Conservation (phyloP, 345 rosid genomes). For the Hibiscus syriacus region DNA sequence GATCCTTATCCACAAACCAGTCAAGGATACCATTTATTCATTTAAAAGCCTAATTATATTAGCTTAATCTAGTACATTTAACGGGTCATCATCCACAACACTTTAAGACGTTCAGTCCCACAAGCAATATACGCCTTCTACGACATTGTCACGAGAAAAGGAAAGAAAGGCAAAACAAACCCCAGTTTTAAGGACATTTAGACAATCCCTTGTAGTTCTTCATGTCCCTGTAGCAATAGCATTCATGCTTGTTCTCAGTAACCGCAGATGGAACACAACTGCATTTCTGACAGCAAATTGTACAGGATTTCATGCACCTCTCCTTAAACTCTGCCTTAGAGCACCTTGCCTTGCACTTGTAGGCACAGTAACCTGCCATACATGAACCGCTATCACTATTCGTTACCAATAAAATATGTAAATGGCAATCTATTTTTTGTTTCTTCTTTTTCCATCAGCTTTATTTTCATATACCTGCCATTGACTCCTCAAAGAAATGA, state of each 20-base stretch:
- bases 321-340: too few species aligned
- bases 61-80: not conserved
- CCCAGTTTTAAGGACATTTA: conserved; percentile 44
- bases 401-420: not conserved
- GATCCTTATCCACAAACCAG: too few species aligned
- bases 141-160: not conserved
- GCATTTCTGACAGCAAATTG: too few species aligned
- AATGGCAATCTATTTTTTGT: too few species aligned
- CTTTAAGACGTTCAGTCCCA: not conserved
- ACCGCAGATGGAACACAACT: too few species aligned
- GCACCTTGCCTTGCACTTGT: conserved; percentile 56
- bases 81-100: not conserved
- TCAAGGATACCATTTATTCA: not conserved
- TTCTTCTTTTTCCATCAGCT: too few species aligned
- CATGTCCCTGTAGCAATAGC: too few species aligned
- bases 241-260: too few species aligned
- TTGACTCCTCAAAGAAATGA: conserved; percentile 37
- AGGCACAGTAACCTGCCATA: conserved; percentile 31
- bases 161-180: not conserved
- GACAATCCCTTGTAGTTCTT: conserved; percentile 30
- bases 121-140: not conserved
- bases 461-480: conserved; percentile 23
- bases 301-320: too few species aligned
- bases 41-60: not conserved
- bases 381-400: not conserved